These are phyloP conservation scores for Suillus lakei DNA, from an alignment of 768 basidiomycete species.

Conservation along the genomic window DNA sequence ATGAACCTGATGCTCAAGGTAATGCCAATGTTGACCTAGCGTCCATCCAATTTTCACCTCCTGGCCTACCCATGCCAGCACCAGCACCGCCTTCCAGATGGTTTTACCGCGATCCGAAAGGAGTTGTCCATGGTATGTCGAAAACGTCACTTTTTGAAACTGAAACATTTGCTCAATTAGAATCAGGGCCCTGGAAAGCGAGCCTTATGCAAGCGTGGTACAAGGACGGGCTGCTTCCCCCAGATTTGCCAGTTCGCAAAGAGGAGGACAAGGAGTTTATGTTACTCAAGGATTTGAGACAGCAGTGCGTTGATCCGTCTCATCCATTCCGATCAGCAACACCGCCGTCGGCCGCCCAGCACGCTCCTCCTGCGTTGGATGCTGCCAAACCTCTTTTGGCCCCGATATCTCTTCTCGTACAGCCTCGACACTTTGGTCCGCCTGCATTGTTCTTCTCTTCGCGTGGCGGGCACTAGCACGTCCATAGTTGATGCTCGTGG, in stretches of 20 bases:
- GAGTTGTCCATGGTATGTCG: slow-evolving; percentile 71
- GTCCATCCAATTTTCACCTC: slow-evolving; percentile 75
- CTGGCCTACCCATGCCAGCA: slow-evolving; percentile 76
- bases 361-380: slow-evolving; percentile 35
- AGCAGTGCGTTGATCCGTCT: slow-evolving; percentile 81
- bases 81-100: slow-evolving; percentile 73
- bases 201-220: slow-evolving; percentile 90
- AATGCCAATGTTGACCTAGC: slow-evolving; percentile 50
- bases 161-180: slow-evolving; percentile 13
- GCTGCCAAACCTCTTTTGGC: slow-evolving; percentile 59
- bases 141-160: slow-evolving; percentile 3
- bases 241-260: slow-evolving; percentile 78
- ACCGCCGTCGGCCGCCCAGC: slow-evolving; percentile 42
- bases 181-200: slow-evolving; percentile 84
- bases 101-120: slow-evolving; percentile 87
- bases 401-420: slow-evolving; percentile 77
- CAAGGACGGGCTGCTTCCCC: slow-evolving; percentile 81
- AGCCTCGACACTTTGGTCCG: slow-evolving; percentile 84
- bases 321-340: slow-evolving; percentile 68
- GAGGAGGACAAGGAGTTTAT: slow-evolving; percentile 75
- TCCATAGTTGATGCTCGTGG: slow-evolving; percentile 87
- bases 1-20: slow-evolving; percentile 61
- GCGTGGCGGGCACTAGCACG: slow-evolving; percentile 88
- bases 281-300: slow-evolving; percentile 72
- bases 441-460: slow-evolving; percentile 88